A percentile compares a stretch with the other conserved stretches of the same genome.
Conservation (phyloP, 768 basidiomycete genomes). For the Boletellus emodensis region DNA sequence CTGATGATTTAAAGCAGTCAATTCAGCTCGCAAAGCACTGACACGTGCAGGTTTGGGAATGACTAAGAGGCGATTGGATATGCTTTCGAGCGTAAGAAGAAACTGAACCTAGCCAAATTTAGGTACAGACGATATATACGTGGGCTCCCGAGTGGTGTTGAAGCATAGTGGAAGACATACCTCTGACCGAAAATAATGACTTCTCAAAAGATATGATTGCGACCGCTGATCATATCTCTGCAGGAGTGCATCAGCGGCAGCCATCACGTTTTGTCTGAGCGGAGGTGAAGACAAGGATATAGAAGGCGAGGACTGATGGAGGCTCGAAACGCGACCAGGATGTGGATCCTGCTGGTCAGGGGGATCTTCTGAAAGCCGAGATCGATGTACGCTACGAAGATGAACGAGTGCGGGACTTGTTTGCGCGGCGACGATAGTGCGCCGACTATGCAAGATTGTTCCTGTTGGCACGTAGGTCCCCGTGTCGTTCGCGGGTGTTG, state of each 20-base stretch:
- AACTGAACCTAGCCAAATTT: conserved; percentile 64
- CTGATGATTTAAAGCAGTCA: conserved; percentile 93
- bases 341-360: conserved; percentile 61
- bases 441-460: conserved; percentile 33
- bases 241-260: conserved; percentile 53
- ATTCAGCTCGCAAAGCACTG: conserved; percentile 92
- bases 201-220: conserved; percentile 71
- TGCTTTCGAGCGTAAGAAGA: conserved; percentile 82
- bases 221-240: conserved; percentile 63
- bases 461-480: conserved; percentile 11
- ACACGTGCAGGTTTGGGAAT: conserved; percentile 93
- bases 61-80: conserved; percentile 86
- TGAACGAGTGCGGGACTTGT: conserved; percentile 72
- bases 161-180: conserved; percentile 38
- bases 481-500: conserved; percentile 7
- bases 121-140: background rate
- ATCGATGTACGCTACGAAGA: conserved; percentile 47
- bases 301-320: conserved; percentile 72
- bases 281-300: conserved; percentile 48
- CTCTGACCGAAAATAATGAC: conserved; percentile 87
- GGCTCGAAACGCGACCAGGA: conserved; percentile 34
- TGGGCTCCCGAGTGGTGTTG: conserved; percentile 1
- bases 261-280: conserved; percentile 41
- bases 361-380: conserved; percentile 68
- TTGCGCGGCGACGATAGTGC: conserved; percentile 60